These are phyloP conservation scores for Arabidopsis suecica DNA, from an alignment of 345 rosid species.

Conservation along the genomic window DNA sequence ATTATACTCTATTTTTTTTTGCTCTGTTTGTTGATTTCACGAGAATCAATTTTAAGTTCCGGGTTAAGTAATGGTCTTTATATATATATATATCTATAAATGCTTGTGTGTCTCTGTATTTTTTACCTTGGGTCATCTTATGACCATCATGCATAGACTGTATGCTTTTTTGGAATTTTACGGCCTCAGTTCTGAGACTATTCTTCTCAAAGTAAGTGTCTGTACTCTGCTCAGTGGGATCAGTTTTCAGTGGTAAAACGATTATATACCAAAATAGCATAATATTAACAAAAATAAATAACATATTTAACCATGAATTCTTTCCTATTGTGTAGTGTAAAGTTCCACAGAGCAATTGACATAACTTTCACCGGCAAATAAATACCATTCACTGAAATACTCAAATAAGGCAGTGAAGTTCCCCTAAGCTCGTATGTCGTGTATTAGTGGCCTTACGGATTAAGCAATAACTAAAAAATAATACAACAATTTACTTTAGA, in stretches of 20 bases:
- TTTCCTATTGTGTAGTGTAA: no score
- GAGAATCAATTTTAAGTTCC: slow-evolving; percentile 13
- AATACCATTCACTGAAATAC: neutral
- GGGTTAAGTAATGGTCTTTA: slow-evolving; percentile 22
- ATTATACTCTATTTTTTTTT: slow-evolving; percentile 8
- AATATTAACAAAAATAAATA: no score
- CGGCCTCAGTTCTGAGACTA: slow-evolving; percentile 24
- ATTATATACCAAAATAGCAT: no score
- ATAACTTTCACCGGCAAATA: neutral
- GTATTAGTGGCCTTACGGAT: neutral
- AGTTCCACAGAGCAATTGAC: neutral
- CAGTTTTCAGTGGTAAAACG: neutral
- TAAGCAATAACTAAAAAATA: neutral
- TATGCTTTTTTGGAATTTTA: slow-evolving; percentile 33
- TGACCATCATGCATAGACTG: slow-evolving; percentile 17
- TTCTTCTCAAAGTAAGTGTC: slow-evolving; percentile 3
- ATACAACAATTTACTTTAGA: neutral
- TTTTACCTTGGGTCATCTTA: slow-evolving; percentile 6
- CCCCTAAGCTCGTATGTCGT: neutral
- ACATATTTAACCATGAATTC: no score
- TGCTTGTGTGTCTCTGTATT: neutral
- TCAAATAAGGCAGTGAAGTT: neutral
- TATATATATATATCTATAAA: neutral
- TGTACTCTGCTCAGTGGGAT: slow-evolving; percentile 2
- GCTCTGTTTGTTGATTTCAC: slow-evolving; percentile 14